A percentile compares a stretch with the other conserved stretches of the same genome.
phyloP scores from a whole-genome alignment of 306 rosid species.

The Medicago ruthenica region DNA sequence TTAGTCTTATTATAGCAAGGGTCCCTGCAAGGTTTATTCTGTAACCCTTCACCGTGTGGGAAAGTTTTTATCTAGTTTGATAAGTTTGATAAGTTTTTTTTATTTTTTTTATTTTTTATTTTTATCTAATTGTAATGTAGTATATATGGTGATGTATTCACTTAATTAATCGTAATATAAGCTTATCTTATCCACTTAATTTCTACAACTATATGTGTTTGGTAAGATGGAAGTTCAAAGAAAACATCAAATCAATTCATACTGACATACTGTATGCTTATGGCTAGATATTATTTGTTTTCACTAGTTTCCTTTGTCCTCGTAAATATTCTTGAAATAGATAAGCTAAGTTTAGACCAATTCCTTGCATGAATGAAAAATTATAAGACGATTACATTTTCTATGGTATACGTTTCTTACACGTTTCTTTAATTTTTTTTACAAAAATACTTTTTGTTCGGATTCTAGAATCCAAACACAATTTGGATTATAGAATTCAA shows the following conservation, averaged over 20 bases:
- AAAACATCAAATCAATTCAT: conserved; percentile 4
- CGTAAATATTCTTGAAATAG: too few species aligned
- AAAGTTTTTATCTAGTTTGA: conserved; percentile 36
- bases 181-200: conserved; percentile 4
- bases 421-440: too few species aligned
- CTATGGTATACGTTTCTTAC: too few species aligned
- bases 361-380: too few species aligned
- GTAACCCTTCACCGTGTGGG: conserved; percentile 20
- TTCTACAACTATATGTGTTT: background rate
- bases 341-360: too few species aligned
- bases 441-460: too few species aligned
- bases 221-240: conserved; percentile 9
- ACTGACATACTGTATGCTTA: background rate
- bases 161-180: background rate
- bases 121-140: background rate
- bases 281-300: background rate
- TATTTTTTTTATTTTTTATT: too few species aligned
- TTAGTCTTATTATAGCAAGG: conserved; percentile 42
- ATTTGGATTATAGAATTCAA: too few species aligned
- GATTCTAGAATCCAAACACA: too few species aligned
- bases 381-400: too few species aligned
- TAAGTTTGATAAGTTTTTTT: background rate
- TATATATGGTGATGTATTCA: background rate
- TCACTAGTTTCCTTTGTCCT: background rate
- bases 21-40: conserved; percentile 11